Evolutionary conservation across 2,329 filamentous ascomycete genomes (phyloP).

Genomic region (Colletotrichum tropicicola): DNA sequence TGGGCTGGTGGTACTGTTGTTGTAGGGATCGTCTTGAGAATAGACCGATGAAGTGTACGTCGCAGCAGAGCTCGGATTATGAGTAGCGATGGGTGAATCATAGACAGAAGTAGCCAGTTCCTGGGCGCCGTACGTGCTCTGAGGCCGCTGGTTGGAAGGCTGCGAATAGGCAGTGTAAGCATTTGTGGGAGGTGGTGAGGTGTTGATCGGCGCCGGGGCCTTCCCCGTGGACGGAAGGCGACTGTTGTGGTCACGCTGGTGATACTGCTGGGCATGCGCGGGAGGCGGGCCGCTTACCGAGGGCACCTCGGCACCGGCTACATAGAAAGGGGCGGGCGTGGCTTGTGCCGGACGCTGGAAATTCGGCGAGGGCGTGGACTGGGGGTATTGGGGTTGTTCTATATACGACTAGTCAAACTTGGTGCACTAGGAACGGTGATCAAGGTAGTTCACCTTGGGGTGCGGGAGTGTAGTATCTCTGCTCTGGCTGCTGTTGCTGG

Average conservation of each 20-base stretch:
- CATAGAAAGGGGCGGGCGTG: slow-evolving; percentile 70
- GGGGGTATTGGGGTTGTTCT: slow-evolving; percentile 57
- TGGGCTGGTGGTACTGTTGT: slow-evolving; percentile 47
- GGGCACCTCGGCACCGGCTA: slow-evolving; percentile 66
- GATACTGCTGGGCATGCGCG: slow-evolving; percentile 55
- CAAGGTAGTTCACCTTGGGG: slow-evolving; percentile 54
- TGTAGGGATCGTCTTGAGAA: slow-evolving; percentile 60
- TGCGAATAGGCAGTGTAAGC: slow-evolving; percentile 59
- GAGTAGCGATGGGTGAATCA: slow-evolving; percentile 73
- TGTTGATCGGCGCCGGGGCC: slow-evolving; percentile 60
- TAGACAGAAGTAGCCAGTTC: slow-evolving; percentile 82
- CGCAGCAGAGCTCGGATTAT: slow-evolving; percentile 53
- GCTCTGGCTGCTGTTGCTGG: slow-evolving; percentile 34
- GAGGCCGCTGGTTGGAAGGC: slow-evolving; percentile 63
- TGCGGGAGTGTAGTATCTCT: slow-evolving; percentile 74
- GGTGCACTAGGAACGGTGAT: slow-evolving; percentile 22
- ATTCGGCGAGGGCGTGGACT: slow-evolving; percentile 59
- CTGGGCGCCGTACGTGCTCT: slow-evolving; percentile 77
- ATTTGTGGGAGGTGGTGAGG: slow-evolving; percentile 59
- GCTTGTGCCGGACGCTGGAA: slow-evolving; percentile 62
- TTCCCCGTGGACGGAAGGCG: slow-evolving; percentile 56
- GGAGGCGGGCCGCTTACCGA: slow-evolving; percentile 42
- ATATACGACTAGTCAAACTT: slow-evolving; percentile 39
- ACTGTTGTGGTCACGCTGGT: slow-evolving; percentile 60
- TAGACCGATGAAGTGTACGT: slow-evolving; percentile 58